Percentiles rank a stretch among this genome's conserved stretches.
phyloP scores from a whole-genome alignment of 1,284 basidiomycete species.

The Mycosarcoma maydis region DNA sequence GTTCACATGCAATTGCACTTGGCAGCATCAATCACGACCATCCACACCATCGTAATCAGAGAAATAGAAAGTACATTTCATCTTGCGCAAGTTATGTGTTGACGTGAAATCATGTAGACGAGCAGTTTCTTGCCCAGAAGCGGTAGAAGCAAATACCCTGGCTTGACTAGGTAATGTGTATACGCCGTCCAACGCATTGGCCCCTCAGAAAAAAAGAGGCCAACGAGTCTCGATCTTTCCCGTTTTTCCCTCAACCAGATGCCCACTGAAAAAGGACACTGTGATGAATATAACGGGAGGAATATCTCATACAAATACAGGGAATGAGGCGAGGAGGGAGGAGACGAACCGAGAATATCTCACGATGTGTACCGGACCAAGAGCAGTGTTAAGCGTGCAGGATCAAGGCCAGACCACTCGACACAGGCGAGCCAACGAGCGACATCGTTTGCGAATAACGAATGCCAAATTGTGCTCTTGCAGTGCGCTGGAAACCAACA shows the following conservation, averaged over 20 bases:
- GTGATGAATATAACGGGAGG: conserved; percentile 58
- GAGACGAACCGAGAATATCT: not conserved
- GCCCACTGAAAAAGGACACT: conserved; percentile 46
- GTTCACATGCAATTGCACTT: too few relatives aligned
- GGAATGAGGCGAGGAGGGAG: not conserved
- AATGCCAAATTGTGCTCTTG: too few relatives aligned
- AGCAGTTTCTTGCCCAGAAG: conserved; percentile 46
- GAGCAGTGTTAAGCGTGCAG: not conserved
- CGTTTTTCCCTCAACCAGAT: conserved; percentile 57
- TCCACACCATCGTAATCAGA: too few relatives aligned
- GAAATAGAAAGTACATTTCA: too few relatives aligned
- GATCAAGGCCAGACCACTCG: conserved; percentile 18
- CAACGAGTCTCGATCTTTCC: conserved; percentile 48
- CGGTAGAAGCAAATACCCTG: conserved; percentile 42
- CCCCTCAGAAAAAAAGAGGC: not conserved
- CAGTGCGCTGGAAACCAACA: too few relatives aligned
- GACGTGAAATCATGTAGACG: conserved; percentile 19
- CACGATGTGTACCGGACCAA: not conserved
- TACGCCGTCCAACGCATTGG: conserved; percentile 11
- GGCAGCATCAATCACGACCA: not conserved
- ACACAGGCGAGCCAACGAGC: conserved; percentile 35
- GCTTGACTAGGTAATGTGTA: conserved; percentile 50
- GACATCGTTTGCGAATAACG: too few relatives aligned
- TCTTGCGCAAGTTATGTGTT: too few relatives aligned
- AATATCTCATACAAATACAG: not conserved